Percentiles rank a stretch among this genome's conserved stretches.
Evolutionary conservation across 2,329 filamentous ascomycete species (phyloP).

Genomic region (Sphaerulina musiva): DNA sequence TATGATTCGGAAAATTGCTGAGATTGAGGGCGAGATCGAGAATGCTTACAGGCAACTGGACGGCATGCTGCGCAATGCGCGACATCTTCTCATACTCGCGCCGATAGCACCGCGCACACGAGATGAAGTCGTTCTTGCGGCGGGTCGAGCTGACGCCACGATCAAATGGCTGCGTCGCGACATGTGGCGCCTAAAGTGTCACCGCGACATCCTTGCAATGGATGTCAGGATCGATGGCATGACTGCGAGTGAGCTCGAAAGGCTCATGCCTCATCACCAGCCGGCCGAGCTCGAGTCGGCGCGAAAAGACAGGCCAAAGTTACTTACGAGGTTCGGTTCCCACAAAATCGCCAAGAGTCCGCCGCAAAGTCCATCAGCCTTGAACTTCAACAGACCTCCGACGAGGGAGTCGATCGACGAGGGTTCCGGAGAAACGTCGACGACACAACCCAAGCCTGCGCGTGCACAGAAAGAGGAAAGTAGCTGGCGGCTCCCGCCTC

Average conservation of each 20-base stretch:
- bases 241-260: slow-evolving; percentile 22
- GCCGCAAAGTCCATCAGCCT: slow-evolving; percentile 24
- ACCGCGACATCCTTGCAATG: slow-evolving; percentile 76
- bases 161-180: slow-evolving; percentile 92
- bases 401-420: slow-evolving; percentile 31
- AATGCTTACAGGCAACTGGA: slow-evolving; percentile 72
- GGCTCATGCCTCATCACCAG: slow-evolving; percentile 9
- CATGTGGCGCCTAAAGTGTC: slow-evolving; percentile 85
- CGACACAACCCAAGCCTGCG: slow-evolving; percentile 41
- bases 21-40: slow-evolving; percentile 72
- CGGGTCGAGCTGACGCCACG: slow-evolving; percentile 76
- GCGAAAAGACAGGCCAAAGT: slow-evolving; percentile 24
- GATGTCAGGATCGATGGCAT: slow-evolving; percentile 75
- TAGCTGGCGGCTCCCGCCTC: slow-evolving; percentile 32
- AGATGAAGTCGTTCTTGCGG: slow-evolving; percentile 77
- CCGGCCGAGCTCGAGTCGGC: slow-evolving; percentile 19
- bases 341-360: slow-evolving; percentile 20
- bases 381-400: slow-evolving; percentile 17
- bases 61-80: slow-evolving; percentile 74
- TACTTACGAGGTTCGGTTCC: slow-evolving; percentile 22
- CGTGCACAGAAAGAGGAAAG: slow-evolving; percentile 19
- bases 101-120: slow-evolving; percentile 87
- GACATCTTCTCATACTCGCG: slow-evolving; percentile 80
- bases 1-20: slow-evolving; percentile 74
- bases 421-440: slow-evolving; percentile 38